These are phyloP conservation scores for Kwoniella bestiolae DNA, from an alignment of 768 basidiomycete genomes.

Conservation along the genomic window DNA sequence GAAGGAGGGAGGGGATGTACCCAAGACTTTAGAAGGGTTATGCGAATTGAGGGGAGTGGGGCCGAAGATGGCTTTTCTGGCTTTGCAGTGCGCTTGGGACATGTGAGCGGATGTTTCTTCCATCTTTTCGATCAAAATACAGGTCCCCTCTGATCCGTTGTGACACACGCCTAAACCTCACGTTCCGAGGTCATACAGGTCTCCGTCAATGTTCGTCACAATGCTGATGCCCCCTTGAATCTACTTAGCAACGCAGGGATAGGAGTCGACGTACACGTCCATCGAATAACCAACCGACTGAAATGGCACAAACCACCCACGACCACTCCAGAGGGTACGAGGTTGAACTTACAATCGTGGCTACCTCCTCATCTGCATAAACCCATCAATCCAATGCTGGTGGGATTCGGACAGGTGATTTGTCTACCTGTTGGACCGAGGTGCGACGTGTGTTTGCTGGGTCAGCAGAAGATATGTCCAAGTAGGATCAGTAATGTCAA, in stretches of 20 bases:
- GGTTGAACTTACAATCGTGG: conserved; percentile 60
- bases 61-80: conserved; percentile 93
- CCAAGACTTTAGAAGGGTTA: conserved; percentile 83
- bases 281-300: conserved; percentile 88
- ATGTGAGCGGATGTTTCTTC: conserved; percentile 30
- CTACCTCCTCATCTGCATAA: conserved; percentile 52
- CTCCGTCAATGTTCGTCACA: background rate
- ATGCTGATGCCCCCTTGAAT: background rate
- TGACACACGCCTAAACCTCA: too few species aligned
- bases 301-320: conserved; percentile 89
- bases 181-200: too few species aligned
- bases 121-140: too few species aligned
- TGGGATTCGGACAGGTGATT: conserved; percentile 56
- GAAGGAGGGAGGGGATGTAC: conserved; percentile 74
- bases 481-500: conserved; percentile 44
- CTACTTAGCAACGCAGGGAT: conserved; percentile 76
- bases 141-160: too few species aligned
- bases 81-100: conserved; percentile 77
- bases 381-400: conserved; percentile 55
- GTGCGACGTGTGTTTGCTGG: conserved; percentile 55
- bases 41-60: conserved; percentile 89
- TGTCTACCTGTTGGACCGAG: conserved; percentile 56
- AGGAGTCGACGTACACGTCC: conserved; percentile 95
- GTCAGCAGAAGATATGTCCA: conserved; percentile 48
- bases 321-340: conserved; percentile 83